Evolutionary conservation across 2,329 filamentous ascomycete species (phyloP).

Genomic region (Trichophyton verrucosum): DNA sequence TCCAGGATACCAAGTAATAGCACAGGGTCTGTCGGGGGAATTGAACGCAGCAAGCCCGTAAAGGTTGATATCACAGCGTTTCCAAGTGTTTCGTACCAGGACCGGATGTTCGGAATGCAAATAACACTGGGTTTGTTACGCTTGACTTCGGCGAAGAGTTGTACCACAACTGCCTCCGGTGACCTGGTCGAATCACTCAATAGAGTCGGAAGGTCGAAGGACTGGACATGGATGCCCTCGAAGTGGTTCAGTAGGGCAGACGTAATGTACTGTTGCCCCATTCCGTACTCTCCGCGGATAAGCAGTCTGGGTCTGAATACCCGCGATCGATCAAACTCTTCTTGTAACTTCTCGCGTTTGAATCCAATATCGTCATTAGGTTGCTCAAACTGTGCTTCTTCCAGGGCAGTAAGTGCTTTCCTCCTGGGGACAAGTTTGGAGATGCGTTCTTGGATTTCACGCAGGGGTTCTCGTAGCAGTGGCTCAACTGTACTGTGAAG

Average conservation of each 20-base stretch:
- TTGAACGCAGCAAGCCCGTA: slow-evolving; percentile 62
- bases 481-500: slow-evolving; percentile 71
- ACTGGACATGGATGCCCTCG: slow-evolving; percentile 87
- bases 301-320: slow-evolving; percentile 81
- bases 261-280: slow-evolving; percentile 87
- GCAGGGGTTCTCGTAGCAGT: slow-evolving; percentile 60
- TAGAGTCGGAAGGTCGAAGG: slow-evolving; percentile 80
- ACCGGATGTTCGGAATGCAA: slow-evolving; percentile 79
- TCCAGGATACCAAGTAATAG: slow-evolving; percentile 80
- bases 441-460: slow-evolving; percentile 54
- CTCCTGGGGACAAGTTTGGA: slow-evolving; percentile 69
- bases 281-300: slow-evolving; percentile 68
- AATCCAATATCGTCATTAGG: slow-evolving; percentile 74
- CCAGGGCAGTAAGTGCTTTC: slow-evolving; percentile 75
- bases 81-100: slow-evolving; percentile 67
- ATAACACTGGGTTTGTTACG: slow-evolving; percentile 93
- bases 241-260: slow-evolving; percentile 79
- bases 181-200: slow-evolving; percentile 70
- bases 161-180: slow-evolving; percentile 76
- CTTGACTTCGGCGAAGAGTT: slow-evolving; percentile 82
- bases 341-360: slow-evolving; percentile 61
- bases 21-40: slow-evolving; percentile 83
- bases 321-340: slow-evolving; percentile 74
- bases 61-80: slow-evolving; percentile 62
- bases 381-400: slow-evolving; percentile 87